Evolutionary conservation across 768 basidiomycete species (phyloP).

Genomic region (Sporobolomyces roseus): DNA sequence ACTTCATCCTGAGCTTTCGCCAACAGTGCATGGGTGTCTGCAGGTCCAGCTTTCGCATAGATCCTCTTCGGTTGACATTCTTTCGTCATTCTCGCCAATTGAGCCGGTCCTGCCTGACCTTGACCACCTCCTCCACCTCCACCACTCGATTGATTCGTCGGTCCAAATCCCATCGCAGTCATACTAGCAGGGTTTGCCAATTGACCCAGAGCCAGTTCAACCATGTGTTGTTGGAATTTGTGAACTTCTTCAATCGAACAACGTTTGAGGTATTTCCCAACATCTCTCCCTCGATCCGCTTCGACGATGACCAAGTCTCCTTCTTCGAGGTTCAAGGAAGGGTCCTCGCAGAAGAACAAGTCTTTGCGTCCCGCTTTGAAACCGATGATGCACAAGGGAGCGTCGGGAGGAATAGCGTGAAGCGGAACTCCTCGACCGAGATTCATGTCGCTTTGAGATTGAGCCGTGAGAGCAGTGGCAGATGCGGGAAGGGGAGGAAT

Average conservation of each 20-base stretch:
- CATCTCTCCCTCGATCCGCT: constrained; percentile 70
- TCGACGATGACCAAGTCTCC: constrained; percentile 96
- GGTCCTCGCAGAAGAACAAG: constrained; percentile 81
- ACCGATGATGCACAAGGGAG: constrained; percentile 92
- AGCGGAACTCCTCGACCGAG: constrained; percentile 88
- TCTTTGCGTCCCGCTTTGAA: constrained; percentile 97
- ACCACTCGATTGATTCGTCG: constrained; percentile 37
- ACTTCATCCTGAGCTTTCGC: constrained; percentile 84
- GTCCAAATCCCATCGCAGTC: constrained; percentile 46
- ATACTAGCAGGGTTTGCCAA: constrained; percentile 36
- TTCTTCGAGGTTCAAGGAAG: constrained; percentile 62
- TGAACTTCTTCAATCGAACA: constrained; percentile 74
- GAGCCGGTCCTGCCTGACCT: constrained; percentile 32
- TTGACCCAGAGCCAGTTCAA: constrained; percentile 52
- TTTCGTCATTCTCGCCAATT: constrained; percentile 59
- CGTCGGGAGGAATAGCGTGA: constrained; percentile 71
- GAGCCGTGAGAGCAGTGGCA: constrained; percentile 10
- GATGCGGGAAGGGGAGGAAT: neutral
- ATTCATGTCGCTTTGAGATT: constrained; percentile 26
- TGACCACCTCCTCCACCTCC: constrained; percentile 41
- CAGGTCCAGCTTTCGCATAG: constrained; percentile 75
- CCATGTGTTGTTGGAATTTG: constrained; percentile 78
- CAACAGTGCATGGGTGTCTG: constrained; percentile 77
- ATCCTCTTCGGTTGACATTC: constrained; percentile 97
- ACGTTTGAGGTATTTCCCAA: constrained; percentile 60